Base-by-base conservation (phyloP, 345 rosid genomes). In the Orychophragmus violaceus region DNA sequence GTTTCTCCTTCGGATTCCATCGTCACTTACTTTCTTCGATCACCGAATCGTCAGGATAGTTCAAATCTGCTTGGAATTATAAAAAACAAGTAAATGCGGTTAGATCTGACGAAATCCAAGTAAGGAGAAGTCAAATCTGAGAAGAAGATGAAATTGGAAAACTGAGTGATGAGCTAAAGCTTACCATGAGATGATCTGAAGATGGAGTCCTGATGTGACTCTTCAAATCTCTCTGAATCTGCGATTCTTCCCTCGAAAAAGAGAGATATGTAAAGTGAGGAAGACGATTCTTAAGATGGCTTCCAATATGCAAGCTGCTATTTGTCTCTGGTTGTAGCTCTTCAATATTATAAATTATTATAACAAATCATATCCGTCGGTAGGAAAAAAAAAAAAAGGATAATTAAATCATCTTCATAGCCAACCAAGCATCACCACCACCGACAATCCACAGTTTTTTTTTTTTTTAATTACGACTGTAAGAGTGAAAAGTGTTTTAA, bases 1-100 rank as follows among this genome's bases (percentile, higher is more conserved):
- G 81, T 76, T 79, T 84, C 92, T 48, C 85, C 87, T 65, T 83
- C 95, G 7, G 90, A 84, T 78, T 89, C 95, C 95, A 87, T 89
- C 39, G 69, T 57, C 32, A 45, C 36, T 74, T 32, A 59, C 5
- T 50, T 59, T n/a, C 45, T 55, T 27, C 27, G 7, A 45, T 5
- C 49, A 72, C 37, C 8, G 62, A 66, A 73, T 32, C 68, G 72
- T 66, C 61, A 56, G 21, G 24, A 50, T 24, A 59, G 16, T 27
- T 73, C 77, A 73, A 73, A 66, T 73, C 77, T 66, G 68, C 3
- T 50, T 8, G 23, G 46, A 39, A 65, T 22, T 0, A 29, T 2
- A 6, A 49, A 21, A 53, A 25, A 28, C 8, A 2, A 27, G 1
- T 0, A 29, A 39, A 64, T 16, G 42, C 56, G 62, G 59, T 59